Conservation (phyloP, 2,329 filamentous ascomycete genomes). For the Clarireedia monteithiana region DNA sequence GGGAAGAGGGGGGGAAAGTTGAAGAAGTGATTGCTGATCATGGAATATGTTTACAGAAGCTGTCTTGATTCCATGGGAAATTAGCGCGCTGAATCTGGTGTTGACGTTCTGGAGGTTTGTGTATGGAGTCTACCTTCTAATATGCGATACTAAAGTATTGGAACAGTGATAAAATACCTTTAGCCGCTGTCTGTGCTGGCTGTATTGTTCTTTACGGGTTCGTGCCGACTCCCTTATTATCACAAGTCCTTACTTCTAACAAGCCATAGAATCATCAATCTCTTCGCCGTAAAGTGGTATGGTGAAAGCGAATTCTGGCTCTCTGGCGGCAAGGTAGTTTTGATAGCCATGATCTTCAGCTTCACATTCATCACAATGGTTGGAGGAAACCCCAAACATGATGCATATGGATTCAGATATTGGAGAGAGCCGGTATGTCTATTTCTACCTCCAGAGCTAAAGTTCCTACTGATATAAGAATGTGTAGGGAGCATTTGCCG, state of each 20-base stretch:
- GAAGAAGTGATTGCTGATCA: neutral
- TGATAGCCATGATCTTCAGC: slow-evolving; percentile 40
- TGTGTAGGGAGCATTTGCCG: slow-evolving; percentile 51
- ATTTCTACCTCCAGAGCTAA: neutral
- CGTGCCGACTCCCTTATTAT: slow-evolving; percentile 17
- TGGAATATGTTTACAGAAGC: slow-evolving; percentile 9
- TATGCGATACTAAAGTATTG: neutral
- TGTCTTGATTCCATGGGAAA: slow-evolving; percentile 29
- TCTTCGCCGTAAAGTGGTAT: slow-evolving; percentile 58
- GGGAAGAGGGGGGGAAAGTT: neutral
- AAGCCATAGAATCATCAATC: slow-evolving; percentile 43
- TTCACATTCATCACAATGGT: slow-evolving; percentile 70
- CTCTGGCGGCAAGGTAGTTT: slow-evolving; percentile 29
- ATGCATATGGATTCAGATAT: slow-evolving; percentile 63
- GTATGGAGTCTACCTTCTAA: neutral
- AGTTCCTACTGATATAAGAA: neutral
- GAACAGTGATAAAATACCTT: slow-evolving; percentile 28
- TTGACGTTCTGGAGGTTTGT: slow-evolving; percentile 36
- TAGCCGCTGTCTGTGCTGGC: slow-evolving; percentile 31
- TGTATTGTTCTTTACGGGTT: slow-evolving; percentile 41
- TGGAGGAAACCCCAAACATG: slow-evolving; percentile 64
- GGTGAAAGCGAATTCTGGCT: slow-evolving; percentile 69
- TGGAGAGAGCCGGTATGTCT: slow-evolving; percentile 44
- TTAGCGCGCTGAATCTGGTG: slow-evolving; percentile 34
- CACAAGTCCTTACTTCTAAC: neutral